Percentiles rank a stretch among this genome's conserved stretches.
Evolutionary conservation across 441 rosid genomes (phyloP).

Genomic region (Omphalea diandra): DNA sequence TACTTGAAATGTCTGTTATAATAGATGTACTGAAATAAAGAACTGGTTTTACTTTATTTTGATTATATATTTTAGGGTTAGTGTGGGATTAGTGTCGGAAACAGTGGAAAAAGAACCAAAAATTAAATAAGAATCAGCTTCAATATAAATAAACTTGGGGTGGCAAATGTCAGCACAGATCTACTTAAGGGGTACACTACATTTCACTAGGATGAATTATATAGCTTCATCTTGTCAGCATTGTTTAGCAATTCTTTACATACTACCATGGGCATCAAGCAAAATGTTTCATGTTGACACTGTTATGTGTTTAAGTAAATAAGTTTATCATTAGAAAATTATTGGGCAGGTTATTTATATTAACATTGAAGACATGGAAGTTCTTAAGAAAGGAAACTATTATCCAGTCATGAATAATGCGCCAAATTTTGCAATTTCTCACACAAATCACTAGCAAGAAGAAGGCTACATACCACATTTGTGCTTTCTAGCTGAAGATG

Average conservation of each 20-base stretch:
- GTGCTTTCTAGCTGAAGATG: constrained; percentile 69
- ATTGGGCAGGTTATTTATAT: neutral
- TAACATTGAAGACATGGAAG: neutral
- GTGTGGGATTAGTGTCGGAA: too few species aligned
- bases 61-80: too few species aligned
- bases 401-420: neutral
- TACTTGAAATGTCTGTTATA: too few species aligned
- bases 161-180: neutral
- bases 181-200: neutral
- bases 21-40: too few species aligned
- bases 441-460: too few species aligned
- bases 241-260: neutral
- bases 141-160: constrained; percentile 4
- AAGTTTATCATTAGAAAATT: neutral
- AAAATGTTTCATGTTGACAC: neutral
- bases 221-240: neutral
- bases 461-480: constrained; percentile 36
- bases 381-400: neutral
- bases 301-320: neutral
- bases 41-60: too few species aligned
- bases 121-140: too few species aligned
- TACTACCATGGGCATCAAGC: neutral
- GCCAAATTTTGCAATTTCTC: neutral
- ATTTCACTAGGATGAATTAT: neutral
- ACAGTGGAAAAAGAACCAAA: neutral